Evolutionary conservation across 106 monocot species (phyloP).

Genomic region (Apostasia shenzhenica): DNA sequence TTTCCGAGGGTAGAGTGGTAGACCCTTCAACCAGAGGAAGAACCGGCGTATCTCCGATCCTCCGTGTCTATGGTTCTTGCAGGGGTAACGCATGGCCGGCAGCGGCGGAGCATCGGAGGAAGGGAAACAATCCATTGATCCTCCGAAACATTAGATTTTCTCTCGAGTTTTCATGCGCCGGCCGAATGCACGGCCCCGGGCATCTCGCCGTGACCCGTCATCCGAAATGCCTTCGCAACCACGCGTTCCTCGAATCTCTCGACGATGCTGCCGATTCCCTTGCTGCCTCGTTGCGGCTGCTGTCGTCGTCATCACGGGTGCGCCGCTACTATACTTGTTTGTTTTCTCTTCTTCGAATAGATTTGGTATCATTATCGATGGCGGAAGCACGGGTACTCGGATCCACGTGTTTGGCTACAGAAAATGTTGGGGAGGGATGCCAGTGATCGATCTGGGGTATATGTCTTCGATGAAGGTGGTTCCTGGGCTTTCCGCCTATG

Average conservation of each 20-base stretch:
- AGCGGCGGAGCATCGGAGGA: not conserved
- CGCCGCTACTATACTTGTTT: not conserved
- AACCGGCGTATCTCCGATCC: not conserved
- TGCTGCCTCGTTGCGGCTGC: not conserved
- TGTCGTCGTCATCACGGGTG: not conserved
- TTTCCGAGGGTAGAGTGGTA: too few species aligned
- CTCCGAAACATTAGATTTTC: not conserved
- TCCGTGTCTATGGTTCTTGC: not conserved
- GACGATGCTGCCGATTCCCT: not conserved
- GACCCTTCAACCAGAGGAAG: too few species aligned
- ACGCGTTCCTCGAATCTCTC: not conserved
- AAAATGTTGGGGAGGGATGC: slow-evolving; percentile 17
- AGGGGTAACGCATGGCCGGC: slow-evolving; percentile 5
- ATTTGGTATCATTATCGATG: slow-evolving; percentile 62
- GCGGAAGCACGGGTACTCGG: slow-evolving; percentile 86
- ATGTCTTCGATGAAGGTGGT: slow-evolving; percentile 56
- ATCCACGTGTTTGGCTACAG: slow-evolving; percentile 57
- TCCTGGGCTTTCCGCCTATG: slow-evolving; percentile 79
- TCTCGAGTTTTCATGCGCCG: slow-evolving; percentile 5
- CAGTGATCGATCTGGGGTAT: slow-evolving; percentile 36
- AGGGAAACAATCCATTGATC: not conserved
- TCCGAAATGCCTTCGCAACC: not conserved
- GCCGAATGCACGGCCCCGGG: slow-evolving; percentile 5
- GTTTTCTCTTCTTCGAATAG: not conserved
- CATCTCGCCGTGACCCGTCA: slow-evolving; percentile 6